Base-by-base conservation (phyloP, 1,139 yeast species). In the Saccharomyces uvarum region DNA sequence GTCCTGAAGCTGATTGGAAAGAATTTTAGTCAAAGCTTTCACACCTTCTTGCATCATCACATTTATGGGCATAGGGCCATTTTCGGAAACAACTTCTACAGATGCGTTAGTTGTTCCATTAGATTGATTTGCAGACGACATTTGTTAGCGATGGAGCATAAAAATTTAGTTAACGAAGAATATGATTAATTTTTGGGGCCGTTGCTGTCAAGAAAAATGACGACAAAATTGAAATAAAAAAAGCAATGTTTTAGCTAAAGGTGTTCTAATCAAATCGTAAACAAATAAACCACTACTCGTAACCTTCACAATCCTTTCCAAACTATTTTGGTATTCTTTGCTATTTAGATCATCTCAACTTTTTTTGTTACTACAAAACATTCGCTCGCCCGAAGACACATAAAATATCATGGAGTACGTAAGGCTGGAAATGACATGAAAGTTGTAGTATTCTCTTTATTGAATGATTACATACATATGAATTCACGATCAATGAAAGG, bases 11-110 rank as follows among this genome's bases (percentile, higher is more conserved):
- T 64, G 70, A 33, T 61, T 61, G 4, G 67, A 59, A 38, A 67
- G 56, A 21, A 66, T 63, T 52, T 61, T 65, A 1, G 68, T 63
- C 24, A 68, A 48, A 1, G 70, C 70, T 49, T 67, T 67, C 14
- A 67, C 69, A 48, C 70, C 70, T 55, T 67, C 68, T 57, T 65
- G 69, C 69, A 67, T 66, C 70, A 68, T 66, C 21, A 64, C 59
- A 53, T 65, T 63, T 31, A 68, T 60, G 41, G 69, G 67, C 31
- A 66, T 60, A 2, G 69, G 65, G 1, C 68, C 70, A 55, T 61
- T 63, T 48, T 64, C 60, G 14, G 67, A 63, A 9, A 63, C 61
- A 6, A 66, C 52, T 41, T 66, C 70, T 26, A 65, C 62, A 9
- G 69, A 62, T 11, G 68, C 53, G 33, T 58, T 57, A 2, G 54